These are phyloP conservation scores for Nephelium lappaceum DNA, from an alignment of 345 rosid species.

Conservation along the genomic window DNA sequence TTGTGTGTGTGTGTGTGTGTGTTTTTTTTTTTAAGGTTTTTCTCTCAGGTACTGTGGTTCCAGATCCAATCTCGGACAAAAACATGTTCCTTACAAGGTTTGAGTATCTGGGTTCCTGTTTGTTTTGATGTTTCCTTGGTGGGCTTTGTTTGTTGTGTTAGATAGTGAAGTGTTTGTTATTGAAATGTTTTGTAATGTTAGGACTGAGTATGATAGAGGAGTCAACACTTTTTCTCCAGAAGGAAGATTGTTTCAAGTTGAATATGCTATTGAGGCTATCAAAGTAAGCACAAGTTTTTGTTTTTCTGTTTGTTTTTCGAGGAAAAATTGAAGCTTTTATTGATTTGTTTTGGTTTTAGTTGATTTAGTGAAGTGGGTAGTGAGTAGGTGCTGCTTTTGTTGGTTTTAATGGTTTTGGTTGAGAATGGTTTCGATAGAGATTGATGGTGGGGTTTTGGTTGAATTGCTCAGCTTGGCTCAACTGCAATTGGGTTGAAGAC, in stretches of 20 bases:
- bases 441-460: conserved; percentile 13
- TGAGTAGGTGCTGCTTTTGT: background rate
- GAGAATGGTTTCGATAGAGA: conserved; percentile 6
- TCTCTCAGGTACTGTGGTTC: conserved; percentile 21
- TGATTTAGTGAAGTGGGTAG: background rate
- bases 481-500: conserved; percentile 96
- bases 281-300: conserved; percentile 49
- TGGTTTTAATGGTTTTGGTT: background rate
- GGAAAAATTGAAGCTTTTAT: background rate
- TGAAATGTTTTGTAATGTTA: conserved; percentile 23
- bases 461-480: conserved; percentile 75
- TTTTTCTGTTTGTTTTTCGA: background rate
- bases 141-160: background rate
- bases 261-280: conserved; percentile 98
- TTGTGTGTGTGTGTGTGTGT: too few species aligned
- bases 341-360: background rate
- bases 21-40: background rate
- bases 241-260: conserved; percentile 95
- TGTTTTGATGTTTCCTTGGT: background rate
- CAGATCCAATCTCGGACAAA: conserved; percentile 28
- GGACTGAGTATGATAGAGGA: conserved; percentile 99
- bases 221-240: conserved; percentile 99
- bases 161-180: background rate
- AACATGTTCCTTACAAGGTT: conserved; percentile 81
- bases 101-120: background rate